Conservation (phyloP, 768 basidiomycete species). For the Butyriboletus loyo region DNA sequence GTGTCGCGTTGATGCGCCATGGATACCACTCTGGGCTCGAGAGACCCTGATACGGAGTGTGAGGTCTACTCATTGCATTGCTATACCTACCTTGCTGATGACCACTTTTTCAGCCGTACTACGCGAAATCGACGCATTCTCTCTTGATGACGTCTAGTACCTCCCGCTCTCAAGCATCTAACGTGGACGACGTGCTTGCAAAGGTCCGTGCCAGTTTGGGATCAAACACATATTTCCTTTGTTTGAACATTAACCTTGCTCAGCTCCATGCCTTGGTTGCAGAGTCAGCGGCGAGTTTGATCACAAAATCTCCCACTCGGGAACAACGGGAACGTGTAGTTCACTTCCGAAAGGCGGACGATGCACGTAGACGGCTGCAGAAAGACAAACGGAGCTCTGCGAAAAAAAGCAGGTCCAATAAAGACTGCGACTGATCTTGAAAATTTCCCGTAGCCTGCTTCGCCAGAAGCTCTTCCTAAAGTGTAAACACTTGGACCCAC, state of each 20-base stretch:
- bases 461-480: too few relatives aligned
- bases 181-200: slow-evolving; percentile 65
- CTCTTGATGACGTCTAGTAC: slow-evolving; percentile 67
- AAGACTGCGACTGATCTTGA: slow-evolving; percentile 24
- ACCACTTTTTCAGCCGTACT: slow-evolving; percentile 48
- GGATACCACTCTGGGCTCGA: slow-evolving; percentile 71
- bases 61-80: slow-evolving; percentile 23
- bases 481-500: not conserved
- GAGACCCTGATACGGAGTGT: slow-evolving; percentile 48
- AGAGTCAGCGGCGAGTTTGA: slow-evolving; percentile 21
- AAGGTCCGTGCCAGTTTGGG: slow-evolving; percentile 43
- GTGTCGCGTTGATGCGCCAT: slow-evolving; percentile 52
- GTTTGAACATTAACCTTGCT: not conserved
- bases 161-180: slow-evolving; percentile 75
- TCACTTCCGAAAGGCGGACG: slow-evolving; percentile 19
- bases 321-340: slow-evolving; percentile 28
- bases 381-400: slow-evolving; percentile 25
- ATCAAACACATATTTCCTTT: not conserved
- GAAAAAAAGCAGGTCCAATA: slow-evolving; percentile 28
- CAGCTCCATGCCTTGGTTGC: slow-evolving; percentile 29
- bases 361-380: slow-evolving; percentile 21
- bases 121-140: slow-evolving; percentile 64
- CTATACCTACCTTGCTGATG: not conserved
- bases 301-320: slow-evolving; percentile 20
- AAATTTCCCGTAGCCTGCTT: not conserved